Conservation (phyloP, 805 yeast genomes). For the Priceomyces castillae region DNA sequence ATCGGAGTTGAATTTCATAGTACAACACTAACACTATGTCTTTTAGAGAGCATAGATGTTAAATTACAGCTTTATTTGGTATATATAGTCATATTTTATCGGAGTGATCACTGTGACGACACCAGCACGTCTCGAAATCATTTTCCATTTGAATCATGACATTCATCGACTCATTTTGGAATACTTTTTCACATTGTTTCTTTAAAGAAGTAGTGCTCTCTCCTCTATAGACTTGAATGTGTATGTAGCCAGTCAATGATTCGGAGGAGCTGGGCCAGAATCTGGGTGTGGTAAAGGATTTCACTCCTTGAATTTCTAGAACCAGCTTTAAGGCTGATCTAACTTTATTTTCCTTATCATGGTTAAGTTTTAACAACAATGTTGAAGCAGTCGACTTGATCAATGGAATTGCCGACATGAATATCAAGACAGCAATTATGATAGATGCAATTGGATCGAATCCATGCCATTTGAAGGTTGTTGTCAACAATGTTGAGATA, state of each 20-base stretch:
- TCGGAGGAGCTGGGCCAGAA: slow-evolving; percentile 70
- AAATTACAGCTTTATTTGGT: no score
- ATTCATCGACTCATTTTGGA: slow-evolving; percentile 48
- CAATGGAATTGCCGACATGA: slow-evolving; percentile 80
- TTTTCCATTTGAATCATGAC: slow-evolving; percentile 69
- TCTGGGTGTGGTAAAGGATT: slow-evolving; percentile 82
- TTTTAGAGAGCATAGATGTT: no score
- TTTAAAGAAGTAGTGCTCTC: slow-evolving; percentile 62
- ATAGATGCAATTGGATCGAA: slow-evolving; percentile 93
- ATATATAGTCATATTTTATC: neutral
- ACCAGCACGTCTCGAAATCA: slow-evolving; percentile 67
- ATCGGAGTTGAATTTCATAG: no score
- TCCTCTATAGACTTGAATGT: slow-evolving; percentile 67
- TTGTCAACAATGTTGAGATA: slow-evolving; percentile 78
- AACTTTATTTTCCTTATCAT: slow-evolving; percentile 58
- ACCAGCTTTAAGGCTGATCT: slow-evolving; percentile 68
- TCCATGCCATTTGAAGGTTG: slow-evolving; percentile 63
- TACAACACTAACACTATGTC: no score
- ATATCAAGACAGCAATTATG: slow-evolving; percentile 76
- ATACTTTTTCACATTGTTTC: slow-evolving; percentile 55
- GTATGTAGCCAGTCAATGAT: slow-evolving; percentile 62
- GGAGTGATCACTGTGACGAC: slow-evolving; percentile 31
- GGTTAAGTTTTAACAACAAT: slow-evolving; percentile 60
- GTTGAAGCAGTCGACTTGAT: slow-evolving; percentile 76
- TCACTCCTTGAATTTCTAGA: slow-evolving; percentile 70